Percentiles rank a stretch among this genome's conserved stretches.
Conservation (phyloP, 805 yeast species). For the Jamesozyma lodderae region DNA sequence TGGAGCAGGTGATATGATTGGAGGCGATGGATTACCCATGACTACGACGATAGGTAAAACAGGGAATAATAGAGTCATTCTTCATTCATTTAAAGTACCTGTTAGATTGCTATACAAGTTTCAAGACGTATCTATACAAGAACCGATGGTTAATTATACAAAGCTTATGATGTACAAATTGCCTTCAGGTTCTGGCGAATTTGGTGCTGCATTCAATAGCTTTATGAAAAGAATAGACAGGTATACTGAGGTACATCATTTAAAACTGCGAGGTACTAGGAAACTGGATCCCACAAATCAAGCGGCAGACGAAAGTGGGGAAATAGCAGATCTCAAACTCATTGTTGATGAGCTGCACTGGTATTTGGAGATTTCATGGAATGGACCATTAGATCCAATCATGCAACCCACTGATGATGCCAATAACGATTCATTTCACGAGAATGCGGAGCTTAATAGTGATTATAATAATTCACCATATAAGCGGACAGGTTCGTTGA, state of each 20-base stretch:
- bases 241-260: slow-evolving; percentile 43
- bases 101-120: slow-evolving; percentile 50
- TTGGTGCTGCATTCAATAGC: slow-evolving; percentile 37
- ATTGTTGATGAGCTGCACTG: slow-evolving; percentile 28
- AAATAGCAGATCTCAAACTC: slow-evolving; percentile 11
- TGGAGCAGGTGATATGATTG: slow-evolving; percentile 2
- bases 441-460: background rate
- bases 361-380: slow-evolving; percentile 29
- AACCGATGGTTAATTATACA: slow-evolving; percentile 52
- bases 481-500: background rate
- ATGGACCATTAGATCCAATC: slow-evolving; percentile 25
- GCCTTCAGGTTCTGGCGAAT: slow-evolving; percentile 27
- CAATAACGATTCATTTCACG: background rate
- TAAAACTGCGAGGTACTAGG: slow-evolving; percentile 39
- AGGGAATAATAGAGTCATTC: slow-evolving; percentile 32
- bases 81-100: slow-evolving; percentile 64
- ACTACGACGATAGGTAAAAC: slow-evolving; percentile 2
- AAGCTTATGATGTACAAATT: slow-evolving; percentile 46
- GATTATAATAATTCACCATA: background rate
- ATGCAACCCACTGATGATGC: slow-evolving; percentile 6
- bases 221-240: slow-evolving; percentile 58
- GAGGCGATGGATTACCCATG: slow-evolving; percentile 1
- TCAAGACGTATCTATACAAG: slow-evolving; percentile 45
- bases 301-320: slow-evolving; percentile 3
- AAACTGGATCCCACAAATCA: slow-evolving; percentile 1